Base-by-base conservation (phyloP, 2,329 filamentous ascomycete genomes). In the Apiospora hydei region DNA sequence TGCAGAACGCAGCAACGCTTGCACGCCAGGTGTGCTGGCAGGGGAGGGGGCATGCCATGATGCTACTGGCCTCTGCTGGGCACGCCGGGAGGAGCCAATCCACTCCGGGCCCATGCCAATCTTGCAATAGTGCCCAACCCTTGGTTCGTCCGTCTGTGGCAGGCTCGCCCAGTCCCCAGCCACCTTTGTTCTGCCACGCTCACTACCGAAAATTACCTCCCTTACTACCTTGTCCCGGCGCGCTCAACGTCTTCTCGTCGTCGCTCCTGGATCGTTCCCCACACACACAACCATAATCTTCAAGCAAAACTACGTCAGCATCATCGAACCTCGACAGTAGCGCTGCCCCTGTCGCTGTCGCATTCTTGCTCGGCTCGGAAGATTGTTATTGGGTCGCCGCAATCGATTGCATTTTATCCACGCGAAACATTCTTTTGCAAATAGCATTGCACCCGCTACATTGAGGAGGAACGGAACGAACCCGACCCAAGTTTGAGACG, bases 131-230 rank as follows among this genome's bases (percentile, higher is more conserved):
- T 61, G 53, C 30, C 51, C 51, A 30, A 57, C 51, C 30, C 30
- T 61, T 38, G 53, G 53, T 38, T 21, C 51, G 26, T 34, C 24
- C 51, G 13, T 16, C 51, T 53, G 24, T 53, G 51, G 51, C 24
- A 53, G n/a, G 49, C 24, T 53, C 53, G 30, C 38, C 26, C 68
- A 53, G 68, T 49, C 44, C 57, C 69, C 69, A 70, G 69, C 69
- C 69, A 70, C 51, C 69, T 70, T 43, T 46, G 34, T 64, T 70
- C 69, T 70, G 69, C 69, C 51, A 64, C 41, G 26, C 38, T 57
- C 51, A 49, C 69, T 51, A 64, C 66, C 66, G 66, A 68, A 30
- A 46, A 26, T 46, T 8, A 67, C 43, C 64, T 67, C 24, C 64
- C 38, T 43, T 43, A 44, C 64, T 67, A 67, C 64, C 64, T 43